Percentiles rank a stretch among this genome's conserved stretches.
These are phyloP conservation scores for Candida awuae DNA, from an alignment of 805 yeast species.

Conservation along the genomic window DNA sequence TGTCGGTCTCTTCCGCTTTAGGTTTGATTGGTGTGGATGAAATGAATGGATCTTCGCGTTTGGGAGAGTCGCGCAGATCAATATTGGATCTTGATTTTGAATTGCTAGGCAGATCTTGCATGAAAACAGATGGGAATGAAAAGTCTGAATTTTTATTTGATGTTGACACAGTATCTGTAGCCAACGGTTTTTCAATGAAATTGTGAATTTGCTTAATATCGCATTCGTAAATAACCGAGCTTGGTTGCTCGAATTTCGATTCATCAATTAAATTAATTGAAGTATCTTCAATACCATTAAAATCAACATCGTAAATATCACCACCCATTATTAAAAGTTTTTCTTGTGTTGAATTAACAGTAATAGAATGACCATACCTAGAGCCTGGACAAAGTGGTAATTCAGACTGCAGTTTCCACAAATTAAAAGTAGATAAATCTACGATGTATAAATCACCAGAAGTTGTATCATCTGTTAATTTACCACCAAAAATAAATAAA, in stretches of 20 bases:
- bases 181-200: conserved; percentile 20
- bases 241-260: conserved; percentile 24
- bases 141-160: conserved; percentile 1
- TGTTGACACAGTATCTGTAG: not conserved
- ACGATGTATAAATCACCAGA: conserved; percentile 64
- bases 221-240: conserved; percentile 32
- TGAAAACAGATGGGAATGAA: not conserved
- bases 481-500: conserved; percentile 86
- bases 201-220: conserved; percentile 22
- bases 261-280: conserved; percentile 22
- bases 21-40: conserved; percentile 8
- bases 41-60: not conserved
- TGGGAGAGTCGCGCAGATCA: conserved; percentile 9
- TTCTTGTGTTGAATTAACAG: conserved; percentile 57
- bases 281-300: conserved; percentile 18
- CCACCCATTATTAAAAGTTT: conserved; percentile 88
- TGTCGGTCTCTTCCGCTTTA: too few species aligned
- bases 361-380: conserved; percentile 85
- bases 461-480: conserved; percentile 62
- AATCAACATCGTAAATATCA: conserved; percentile 60
- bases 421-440: conserved; percentile 60
- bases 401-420: conserved; percentile 48
- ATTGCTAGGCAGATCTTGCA: not conserved
- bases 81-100: conserved; percentile 10
- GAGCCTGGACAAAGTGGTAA: conserved; percentile 59